Conservation (phyloP, 805 yeast genomes). For the Yarrowia sp. region DNA sequence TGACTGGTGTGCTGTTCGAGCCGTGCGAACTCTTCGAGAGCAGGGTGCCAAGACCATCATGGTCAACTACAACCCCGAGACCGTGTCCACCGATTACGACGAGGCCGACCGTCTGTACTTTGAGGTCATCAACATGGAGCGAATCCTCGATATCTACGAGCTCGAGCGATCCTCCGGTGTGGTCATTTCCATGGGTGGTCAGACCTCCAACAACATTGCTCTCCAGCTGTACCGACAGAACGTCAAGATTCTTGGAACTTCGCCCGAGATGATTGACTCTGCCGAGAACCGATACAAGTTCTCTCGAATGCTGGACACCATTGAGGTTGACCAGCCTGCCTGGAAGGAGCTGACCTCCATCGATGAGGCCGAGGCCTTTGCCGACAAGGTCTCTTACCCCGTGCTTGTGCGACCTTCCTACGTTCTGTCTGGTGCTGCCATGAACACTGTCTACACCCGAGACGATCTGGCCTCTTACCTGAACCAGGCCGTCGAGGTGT, state of each 20-base stretch:
- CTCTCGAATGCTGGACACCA: slow-evolving; percentile 94
- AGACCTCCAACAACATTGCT: slow-evolving; percentile 96
- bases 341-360: slow-evolving; percentile 97
- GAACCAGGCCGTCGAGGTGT: slow-evolving; percentile 94
- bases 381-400: slow-evolving; percentile 89
- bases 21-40: slow-evolving; percentile 90
- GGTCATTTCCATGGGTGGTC: slow-evolving; percentile 98
- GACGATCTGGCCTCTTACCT: slow-evolving; percentile 87
- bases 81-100: slow-evolving; percentile 98
- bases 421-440: slow-evolving; percentile 97
- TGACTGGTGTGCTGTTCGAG: slow-evolving; percentile 99
- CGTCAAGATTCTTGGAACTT: slow-evolving; percentile 94
- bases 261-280: slow-evolving; percentile 97
- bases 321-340: slow-evolving; percentile 98
- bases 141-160: slow-evolving; percentile 94
- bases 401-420: slow-evolving; percentile 97
- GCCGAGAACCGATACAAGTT: slow-evolving; percentile 98
- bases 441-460: slow-evolving; percentile 92
- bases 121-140: slow-evolving; percentile 92
- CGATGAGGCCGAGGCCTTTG: slow-evolving; percentile 90
- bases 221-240: slow-evolving; percentile 89
- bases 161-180: slow-evolving; percentile 90
- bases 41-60: slow-evolving; percentile 88
- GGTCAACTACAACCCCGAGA: slow-evolving; percentile 98
- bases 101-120: slow-evolving; percentile 97